These are phyloP conservation scores for Umbelopsis ramanniana DNA, from an alignment of 192 early-diverging fungal genomes.

Conservation along the genomic window DNA sequence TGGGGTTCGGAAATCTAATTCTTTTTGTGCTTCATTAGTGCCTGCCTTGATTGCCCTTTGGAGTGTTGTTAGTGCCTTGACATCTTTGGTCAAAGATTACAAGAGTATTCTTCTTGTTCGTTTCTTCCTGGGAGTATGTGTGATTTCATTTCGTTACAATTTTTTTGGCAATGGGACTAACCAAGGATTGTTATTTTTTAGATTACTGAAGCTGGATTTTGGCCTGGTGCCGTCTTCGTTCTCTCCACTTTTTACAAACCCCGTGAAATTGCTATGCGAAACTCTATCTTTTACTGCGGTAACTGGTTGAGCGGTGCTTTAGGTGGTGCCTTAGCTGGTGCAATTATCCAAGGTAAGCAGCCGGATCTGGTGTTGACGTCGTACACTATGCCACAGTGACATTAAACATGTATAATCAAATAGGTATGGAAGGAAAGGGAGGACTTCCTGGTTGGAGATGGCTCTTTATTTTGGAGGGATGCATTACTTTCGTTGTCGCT, in stretches of 20 bases:
- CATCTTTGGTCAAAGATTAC: constrained; percentile 25
- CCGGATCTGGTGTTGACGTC: constrained; percentile 14
- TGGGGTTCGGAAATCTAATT: neutral
- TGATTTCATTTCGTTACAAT: neutral
- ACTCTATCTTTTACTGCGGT: constrained; percentile 55
- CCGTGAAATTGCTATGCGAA: constrained; percentile 51
- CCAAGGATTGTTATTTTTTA: constrained; percentile 27
- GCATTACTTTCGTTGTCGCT: constrained; percentile 53
- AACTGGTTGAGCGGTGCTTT: constrained; percentile 31
- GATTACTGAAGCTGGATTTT: constrained; percentile 53
- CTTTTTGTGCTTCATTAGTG: neutral
- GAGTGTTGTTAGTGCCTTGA: constrained; percentile 25
- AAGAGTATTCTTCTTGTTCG: constrained; percentile 25
- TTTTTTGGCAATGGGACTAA: neutral
- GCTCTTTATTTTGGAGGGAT: constrained; percentile 66
- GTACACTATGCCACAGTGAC: neutral
- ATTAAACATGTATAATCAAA: constrained; percentile 25
- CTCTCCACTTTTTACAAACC: constrained; percentile 58
- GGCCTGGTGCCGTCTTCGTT: constrained; percentile 51
- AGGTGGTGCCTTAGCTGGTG: constrained; percentile 30
- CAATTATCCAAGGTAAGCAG: constrained; percentile 35
- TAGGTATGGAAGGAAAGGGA: constrained; percentile 54
- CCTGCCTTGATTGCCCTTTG: constrained; percentile 21
- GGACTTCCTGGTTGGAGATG: constrained; percentile 66
- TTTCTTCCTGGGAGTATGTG: constrained; percentile 30